These are phyloP conservation scores for Lasiosphaeria hispida DNA, from an alignment of 495 filamentous ascomycete species.

Conservation along the genomic window DNA sequence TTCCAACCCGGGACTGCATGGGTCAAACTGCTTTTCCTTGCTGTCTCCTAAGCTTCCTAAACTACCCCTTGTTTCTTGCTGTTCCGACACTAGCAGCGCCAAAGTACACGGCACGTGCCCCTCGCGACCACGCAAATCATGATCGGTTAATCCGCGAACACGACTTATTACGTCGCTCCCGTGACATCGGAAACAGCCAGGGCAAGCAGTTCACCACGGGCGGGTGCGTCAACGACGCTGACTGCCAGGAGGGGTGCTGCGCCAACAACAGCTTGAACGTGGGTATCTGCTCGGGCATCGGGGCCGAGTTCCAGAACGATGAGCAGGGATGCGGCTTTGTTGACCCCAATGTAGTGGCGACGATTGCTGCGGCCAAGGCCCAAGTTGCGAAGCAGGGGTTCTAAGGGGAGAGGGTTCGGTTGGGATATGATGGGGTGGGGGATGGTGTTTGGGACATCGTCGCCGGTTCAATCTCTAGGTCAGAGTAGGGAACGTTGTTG, in stretches of 20 bases:
- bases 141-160: too few relatives aligned
- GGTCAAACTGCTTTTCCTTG: too few relatives aligned
- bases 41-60: too few relatives aligned
- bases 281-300: conserved; percentile 42
- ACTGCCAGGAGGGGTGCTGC: conserved; percentile 45
- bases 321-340: conserved; percentile 45
- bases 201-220: conserved; percentile 52
- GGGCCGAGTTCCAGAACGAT: conserved; percentile 40
- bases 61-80: too few relatives aligned
- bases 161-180: conserved; percentile 18
- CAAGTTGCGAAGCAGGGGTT: conserved; percentile 46
- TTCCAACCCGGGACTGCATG: too few relatives aligned
- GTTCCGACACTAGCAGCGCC: too few relatives aligned
- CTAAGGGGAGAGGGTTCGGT: conserved; percentile 5
- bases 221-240: conserved; percentile 46
- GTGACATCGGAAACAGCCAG: conserved; percentile 51
- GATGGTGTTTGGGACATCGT: too few relatives aligned
- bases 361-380: conserved; percentile 40
- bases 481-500: too few relatives aligned
- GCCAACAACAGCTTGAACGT: conserved; percentile 33
- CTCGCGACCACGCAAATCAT: too few relatives aligned
- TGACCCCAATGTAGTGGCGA: conserved; percentile 40
- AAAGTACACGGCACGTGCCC: too few relatives aligned
- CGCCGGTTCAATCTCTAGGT: too few relatives aligned
- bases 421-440: too few relatives aligned